phyloP scores from a whole-genome alignment of 495 filamentous ascomycete species.

The Daldinia caldariorum region DNA sequence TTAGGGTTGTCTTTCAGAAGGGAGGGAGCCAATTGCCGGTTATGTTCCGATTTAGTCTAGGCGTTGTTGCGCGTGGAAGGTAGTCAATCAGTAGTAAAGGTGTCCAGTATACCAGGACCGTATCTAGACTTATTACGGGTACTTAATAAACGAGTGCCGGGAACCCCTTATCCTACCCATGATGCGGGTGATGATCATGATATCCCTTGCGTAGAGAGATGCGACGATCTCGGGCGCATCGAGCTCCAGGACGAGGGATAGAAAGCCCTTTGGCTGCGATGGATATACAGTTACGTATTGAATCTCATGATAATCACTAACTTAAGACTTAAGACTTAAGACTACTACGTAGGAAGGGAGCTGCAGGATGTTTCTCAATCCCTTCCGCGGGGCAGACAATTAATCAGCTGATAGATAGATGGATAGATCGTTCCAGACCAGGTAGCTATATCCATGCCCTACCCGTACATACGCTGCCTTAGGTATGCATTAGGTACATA shows the following conservation, averaged over 20 bases:
- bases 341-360: constrained; percentile 11
- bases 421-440: constrained; percentile 32
- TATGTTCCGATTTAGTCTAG: constrained; percentile 21
- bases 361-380: neutral
- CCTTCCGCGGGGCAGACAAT: constrained; percentile 20
- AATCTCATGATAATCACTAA: neutral
- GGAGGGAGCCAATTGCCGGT: constrained; percentile 16
- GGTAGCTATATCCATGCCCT: neutral
- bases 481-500: neutral
- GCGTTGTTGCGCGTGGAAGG: constrained; percentile 42
- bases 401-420: constrained; percentile 32
- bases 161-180: neutral
- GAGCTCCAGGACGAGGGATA: neutral
- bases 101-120: neutral
- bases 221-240: neutral
- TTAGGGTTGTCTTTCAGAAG: constrained; percentile 17
- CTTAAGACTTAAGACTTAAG: neutral
- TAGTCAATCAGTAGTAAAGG: constrained; percentile 2
- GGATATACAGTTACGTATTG: constrained; percentile 3
- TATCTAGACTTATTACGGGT: neutral
- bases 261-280: neutral
- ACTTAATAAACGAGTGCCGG: neutral
- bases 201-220: constrained; percentile 7
- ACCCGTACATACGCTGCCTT: constrained; percentile 7
- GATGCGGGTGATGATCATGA: neutral